These are phyloP conservation scores for Fusarium pseudonygamai DNA, from an alignment of 2,329 filamentous ascomycete genomes.

Conservation along the genomic window DNA sequence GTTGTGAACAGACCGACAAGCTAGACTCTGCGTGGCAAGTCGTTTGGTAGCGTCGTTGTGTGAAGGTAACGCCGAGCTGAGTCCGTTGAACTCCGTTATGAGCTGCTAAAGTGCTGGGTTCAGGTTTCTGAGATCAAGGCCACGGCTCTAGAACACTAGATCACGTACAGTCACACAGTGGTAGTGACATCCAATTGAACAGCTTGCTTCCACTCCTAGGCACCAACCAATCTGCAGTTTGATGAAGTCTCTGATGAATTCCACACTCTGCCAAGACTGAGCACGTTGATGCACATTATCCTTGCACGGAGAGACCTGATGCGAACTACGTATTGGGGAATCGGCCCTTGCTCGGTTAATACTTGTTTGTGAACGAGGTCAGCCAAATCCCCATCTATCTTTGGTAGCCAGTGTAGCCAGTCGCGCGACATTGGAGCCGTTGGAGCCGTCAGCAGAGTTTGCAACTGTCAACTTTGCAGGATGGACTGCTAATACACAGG, in stretches of 20 bases:
- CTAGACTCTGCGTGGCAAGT: slow-evolving; percentile 24
- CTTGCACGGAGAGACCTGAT: slow-evolving; percentile 18
- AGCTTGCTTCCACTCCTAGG: not conserved
- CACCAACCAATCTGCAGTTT: slow-evolving; percentile 11
- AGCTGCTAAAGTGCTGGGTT: not conserved
- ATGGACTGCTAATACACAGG: not conserved
- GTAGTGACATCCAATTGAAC: slow-evolving; percentile 23
- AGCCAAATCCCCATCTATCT: slow-evolving; percentile 2
- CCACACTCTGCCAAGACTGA: slow-evolving; percentile 12
- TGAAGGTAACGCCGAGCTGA: slow-evolving; percentile 32
- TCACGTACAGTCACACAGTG: not conserved
- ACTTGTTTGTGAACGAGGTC: not conserved
- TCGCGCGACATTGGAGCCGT: slow-evolving; percentile 12
- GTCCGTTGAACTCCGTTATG: slow-evolving; percentile 10
- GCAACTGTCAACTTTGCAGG: not conserved
- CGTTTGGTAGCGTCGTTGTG: slow-evolving; percentile 17
- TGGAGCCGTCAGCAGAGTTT: not conserved
- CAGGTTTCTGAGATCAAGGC: slow-evolving; percentile 13
- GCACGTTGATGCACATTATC: slow-evolving; percentile 10
- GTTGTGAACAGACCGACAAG: slow-evolving; percentile 12
- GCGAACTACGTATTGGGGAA: slow-evolving; percentile 4
- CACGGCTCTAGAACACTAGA: slow-evolving; percentile 11
- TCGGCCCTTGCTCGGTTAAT: slow-evolving; percentile 28
- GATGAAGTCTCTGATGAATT: not conserved
- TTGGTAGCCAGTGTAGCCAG: not conserved